A percentile compares a stretch with the other conserved stretches of the same genome.
phyloP scores from a whole-genome alignment of 148 eudicot species.

The Talinum fruticosum region DNA sequence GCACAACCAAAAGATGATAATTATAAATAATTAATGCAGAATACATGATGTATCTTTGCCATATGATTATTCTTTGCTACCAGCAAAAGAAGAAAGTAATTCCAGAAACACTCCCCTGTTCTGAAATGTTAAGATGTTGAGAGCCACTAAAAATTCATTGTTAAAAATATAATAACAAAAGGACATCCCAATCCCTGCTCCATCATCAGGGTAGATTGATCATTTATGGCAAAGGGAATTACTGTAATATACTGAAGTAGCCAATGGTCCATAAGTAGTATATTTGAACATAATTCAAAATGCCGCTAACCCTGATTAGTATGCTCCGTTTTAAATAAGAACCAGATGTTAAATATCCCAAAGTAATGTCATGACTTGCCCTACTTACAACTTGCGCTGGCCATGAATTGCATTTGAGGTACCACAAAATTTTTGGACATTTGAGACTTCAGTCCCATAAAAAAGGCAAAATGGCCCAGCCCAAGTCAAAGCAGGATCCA shows the following conservation, averaged over 20 bases:
- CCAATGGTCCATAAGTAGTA: not conserved
- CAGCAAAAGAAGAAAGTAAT: not conserved
- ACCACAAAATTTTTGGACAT: not conserved
- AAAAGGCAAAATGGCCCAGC: not conserved
- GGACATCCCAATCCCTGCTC: not conserved
- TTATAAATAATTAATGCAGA: not conserved
- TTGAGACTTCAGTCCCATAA: not conserved
- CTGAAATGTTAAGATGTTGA: not conserved
- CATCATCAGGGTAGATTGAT: not conserved
- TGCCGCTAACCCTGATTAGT: not conserved
- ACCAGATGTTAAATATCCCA: not conserved
- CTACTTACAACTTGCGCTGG: no score
- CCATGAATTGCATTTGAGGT: no score
- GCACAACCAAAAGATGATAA: constrained; percentile 12
- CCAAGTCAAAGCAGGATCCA: not conserved
- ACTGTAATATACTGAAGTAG: not conserved
- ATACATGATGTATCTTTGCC: not conserved
- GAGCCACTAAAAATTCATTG: not conserved
- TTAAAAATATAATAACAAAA: not conserved
- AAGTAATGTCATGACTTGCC: not conserved
- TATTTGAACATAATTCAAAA: not conserved
- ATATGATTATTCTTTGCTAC: not conserved
- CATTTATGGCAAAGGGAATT: not conserved
- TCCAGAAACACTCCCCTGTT: not conserved
- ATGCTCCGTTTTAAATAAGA: no score